Evolutionary conservation across 495 filamentous ascomycete species (phyloP), one percentile per base, ranked within the genome.

Genomic region (Lindgomyces ingoldianus): DNA sequence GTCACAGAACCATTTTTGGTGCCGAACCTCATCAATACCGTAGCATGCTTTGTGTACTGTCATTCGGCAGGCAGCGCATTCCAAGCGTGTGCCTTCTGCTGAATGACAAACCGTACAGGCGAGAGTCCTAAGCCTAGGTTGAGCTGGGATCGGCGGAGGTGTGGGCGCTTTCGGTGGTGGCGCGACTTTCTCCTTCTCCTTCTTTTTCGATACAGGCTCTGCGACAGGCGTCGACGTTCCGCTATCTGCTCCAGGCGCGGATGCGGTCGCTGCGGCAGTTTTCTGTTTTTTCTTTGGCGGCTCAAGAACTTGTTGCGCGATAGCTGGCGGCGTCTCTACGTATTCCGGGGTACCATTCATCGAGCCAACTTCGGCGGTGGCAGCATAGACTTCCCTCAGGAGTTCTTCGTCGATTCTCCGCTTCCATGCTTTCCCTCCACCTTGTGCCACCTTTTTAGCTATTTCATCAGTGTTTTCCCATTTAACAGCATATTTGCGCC

Each of bases 381-480:
- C 80, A 54, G 80, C 78, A 42, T 83, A 77, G 21, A 96, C 79
- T 76, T 97, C 94, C 52, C 88, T 87, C 52, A 96, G 79, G 11
- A 96, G 79, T 73, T 98, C 95, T 72, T 98, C 93, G 67, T 98
- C 94, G 52, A 94, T 86, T 53, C 85, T 88, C 49, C 91, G 84
- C 72, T 93, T 92, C 89, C 88, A 92, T 1, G 89, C 89, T 61
- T 90, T 88, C 41, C 91, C 90, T 44, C 92, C 91, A 59, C 85
- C 87, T 54, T 87, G 85, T 2, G 86, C 86, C 54, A 95, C 86
- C 79, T 95, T 94, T 80, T 94, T 96, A 22, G 88, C 87, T 33
- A 96, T 82, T 65, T 98, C 94, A 57, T 98, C 94, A n/a, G 90
- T 81, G 67, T 95, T 89, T 72, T 98, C 94, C 85, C 91, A 99